Percentiles rank a stretch among this genome's conserved stretches.
Evolutionary conservation across 176 grass and related monocot genomes (phyloP).

Genomic region (Zizania latifolia): DNA sequence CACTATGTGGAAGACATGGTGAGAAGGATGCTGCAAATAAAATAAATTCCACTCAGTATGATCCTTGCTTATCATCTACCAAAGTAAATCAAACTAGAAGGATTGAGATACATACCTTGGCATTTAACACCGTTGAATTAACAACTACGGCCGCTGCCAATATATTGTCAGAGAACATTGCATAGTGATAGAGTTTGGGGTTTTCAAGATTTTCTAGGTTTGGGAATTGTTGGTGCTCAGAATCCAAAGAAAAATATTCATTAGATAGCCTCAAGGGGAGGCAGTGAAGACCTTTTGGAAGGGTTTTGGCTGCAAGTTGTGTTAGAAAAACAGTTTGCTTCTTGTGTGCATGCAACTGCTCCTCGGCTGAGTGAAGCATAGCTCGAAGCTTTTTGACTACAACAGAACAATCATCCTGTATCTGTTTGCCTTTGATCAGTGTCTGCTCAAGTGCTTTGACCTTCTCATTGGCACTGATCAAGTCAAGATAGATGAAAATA

Average conservation of each 20-base stretch:
- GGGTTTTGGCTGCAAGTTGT: conserved; percentile 84
- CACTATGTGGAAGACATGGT: conserved; percentile 85
- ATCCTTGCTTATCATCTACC: background rate
- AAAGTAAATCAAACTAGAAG: conserved; percentile 1
- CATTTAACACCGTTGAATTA: conserved; percentile 81
- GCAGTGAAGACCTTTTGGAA: conserved; percentile 92
- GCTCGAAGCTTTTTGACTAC: conserved; percentile 70
- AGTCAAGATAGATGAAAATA: conserved; percentile 31
- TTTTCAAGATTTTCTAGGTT: conserved; percentile 58
- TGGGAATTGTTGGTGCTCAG: conserved; percentile 40
- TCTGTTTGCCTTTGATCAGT: conserved; percentile 60
- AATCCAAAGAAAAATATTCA: conserved; percentile 58
- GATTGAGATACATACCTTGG: conserved; percentile 59
- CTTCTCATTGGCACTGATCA: conserved; percentile 71
- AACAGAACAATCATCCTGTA: conserved; percentile 63
- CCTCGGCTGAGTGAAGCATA: conserved; percentile 82
- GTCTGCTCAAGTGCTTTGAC: conserved; percentile 68
- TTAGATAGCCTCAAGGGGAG: conserved; percentile 58
- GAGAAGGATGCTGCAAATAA: conserved; percentile 65
- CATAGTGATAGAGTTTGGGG: conserved; percentile 69
- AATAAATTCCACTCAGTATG: conserved; percentile 13
- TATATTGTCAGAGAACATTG: conserved; percentile 87
- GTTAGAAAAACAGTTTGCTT: conserved; percentile 79
- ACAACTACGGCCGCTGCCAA: conserved; percentile 75
- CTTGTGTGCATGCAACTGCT: conserved; percentile 66